Evolutionary conservation across 1,139 yeast genomes (phyloP), one percentile per base, ranked within the genome.

Genomic region (Kodamaea suecica): DNA sequence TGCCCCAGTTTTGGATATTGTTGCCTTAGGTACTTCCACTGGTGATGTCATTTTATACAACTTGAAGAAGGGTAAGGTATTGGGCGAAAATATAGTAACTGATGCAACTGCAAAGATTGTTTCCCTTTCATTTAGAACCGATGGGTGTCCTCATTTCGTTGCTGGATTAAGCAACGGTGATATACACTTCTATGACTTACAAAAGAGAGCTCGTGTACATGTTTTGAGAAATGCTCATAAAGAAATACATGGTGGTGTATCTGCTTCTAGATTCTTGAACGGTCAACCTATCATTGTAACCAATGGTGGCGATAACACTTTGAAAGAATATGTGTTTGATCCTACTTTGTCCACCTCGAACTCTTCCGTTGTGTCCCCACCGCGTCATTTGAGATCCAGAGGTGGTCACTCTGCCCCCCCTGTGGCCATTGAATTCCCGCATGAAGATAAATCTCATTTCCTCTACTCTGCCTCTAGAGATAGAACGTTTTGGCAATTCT

Each of bases 351-450:
- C 92, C 0, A 70, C 83, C 11, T 66, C 82, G n/a, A 76, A 79
- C 45, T 59, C 75, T 2, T 62, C 80, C 0, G 78, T 87, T 21
- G 80, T 83, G 4, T 78, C 94, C 5, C 95, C 97, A 1, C 98
- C 98, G 27, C 80, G 98, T 55, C 80, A 83, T 43, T 70, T 94
- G 49, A 78, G 98, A 58, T 84, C 95, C 0, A 77, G 98, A 56
- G 97, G 97, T 49, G 99, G 99, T 10, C 98, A 94, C 58, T 80
- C 96, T 3, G 84, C 87, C 15, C 96, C 98, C 5, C 95, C 98
- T 3, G 70, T 84, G 1, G 62, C 78, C 9, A 80, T 94, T 32
- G 68, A 71, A 24, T 94, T 92, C 57, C 87, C 95, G 3, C 84
- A 85, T 48, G 80, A 76, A 47, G 76, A 78, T 13, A 81, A 78